These are phyloP conservation scores for Epicoccum nigrum DNA, from an alignment of 2,329 filamentous ascomycete species.

Conservation along the genomic window DNA sequence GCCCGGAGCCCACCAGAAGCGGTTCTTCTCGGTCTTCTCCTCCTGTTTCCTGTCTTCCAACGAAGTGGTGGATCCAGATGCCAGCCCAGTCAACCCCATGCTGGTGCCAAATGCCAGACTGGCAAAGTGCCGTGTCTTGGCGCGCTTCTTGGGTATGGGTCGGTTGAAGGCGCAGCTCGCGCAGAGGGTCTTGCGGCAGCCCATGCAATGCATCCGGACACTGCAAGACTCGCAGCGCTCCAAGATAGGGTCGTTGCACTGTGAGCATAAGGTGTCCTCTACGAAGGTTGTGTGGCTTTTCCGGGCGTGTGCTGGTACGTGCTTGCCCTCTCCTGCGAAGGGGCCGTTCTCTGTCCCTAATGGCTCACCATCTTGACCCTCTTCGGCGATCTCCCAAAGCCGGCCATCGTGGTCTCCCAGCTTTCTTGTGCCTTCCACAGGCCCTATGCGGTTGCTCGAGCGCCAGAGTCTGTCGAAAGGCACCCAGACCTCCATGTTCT, in stretches of 20 bases:
- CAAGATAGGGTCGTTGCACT: conserved; percentile 59
- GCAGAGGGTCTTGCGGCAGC: conserved; percentile 65
- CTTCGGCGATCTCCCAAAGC: conserved; percentile 63
- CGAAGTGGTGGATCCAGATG: conserved; percentile 35
- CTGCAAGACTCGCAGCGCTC: conserved; percentile 67
- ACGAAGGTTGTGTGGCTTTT: conserved; percentile 61
- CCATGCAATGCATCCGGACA: conserved; percentile 66
- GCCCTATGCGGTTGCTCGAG: conserved; percentile 64
- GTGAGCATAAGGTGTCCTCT: conserved; percentile 60
- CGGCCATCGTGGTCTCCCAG: conserved; percentile 55
- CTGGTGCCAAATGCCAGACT: conserved; percentile 44
- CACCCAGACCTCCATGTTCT: conserved; percentile 65
- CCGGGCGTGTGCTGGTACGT: conserved; percentile 60
- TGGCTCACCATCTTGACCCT: conserved; percentile 61
- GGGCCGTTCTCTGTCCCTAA: conserved; percentile 56
- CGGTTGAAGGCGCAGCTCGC: conserved; percentile 65
- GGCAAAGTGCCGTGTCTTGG: conserved; percentile 47
- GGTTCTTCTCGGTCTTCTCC: conserved; percentile 37
- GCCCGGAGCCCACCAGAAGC: conserved; percentile 67
- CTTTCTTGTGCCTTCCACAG: conserved; percentile 40
- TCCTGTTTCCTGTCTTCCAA: conserved; percentile 30
- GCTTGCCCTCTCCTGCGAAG: conserved; percentile 59
- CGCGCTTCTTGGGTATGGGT: conserved; percentile 53
- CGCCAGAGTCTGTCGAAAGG: conserved; percentile 66
- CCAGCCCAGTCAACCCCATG: conserved; percentile 34